Base-by-base conservation (phyloP, 495 filamentous ascomycete genomes). In the Poronia punctata region DNA sequence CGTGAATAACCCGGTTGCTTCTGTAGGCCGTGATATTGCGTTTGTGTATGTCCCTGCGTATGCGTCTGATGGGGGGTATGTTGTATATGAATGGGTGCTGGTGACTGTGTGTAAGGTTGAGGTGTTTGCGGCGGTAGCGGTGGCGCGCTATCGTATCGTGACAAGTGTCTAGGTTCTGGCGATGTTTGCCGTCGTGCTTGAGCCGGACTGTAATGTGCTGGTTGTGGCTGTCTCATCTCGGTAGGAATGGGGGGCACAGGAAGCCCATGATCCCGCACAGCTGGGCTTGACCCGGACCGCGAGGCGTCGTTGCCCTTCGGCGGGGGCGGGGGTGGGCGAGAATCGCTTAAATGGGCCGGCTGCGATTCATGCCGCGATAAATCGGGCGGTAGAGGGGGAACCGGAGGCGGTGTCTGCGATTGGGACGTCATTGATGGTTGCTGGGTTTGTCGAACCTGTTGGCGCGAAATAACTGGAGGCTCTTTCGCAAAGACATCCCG, bases 401-500 rank as follows among this genome's bases (percentile, higher is more conserved):
- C 60, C 22, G 83, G 80, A 14, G 80, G 84, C 17, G 84, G 80
- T 38, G 64, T 58, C 35, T 63, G 65, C 0, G 67, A 57, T 36
- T 71, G 67, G 26, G 66, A 56, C 14, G 62, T 53, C 27, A 62
- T 64, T 19, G 60, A 55, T 19, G 61, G 59, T 14, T 39, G 43
- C 24, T 40, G 45, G 5, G 38, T 14, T 21, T 65, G 52, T 26
- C 63, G 63, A 40, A 70, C 74, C 44, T 80, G 80, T 44, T 80
- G 77, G 39, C 76, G 83, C 37, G 86, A 75, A 41, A 86, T 76
- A 16, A 96, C 86, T 0, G 92, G 92, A 18, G 92, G 92, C 52
- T 98, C 92, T 60, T 92, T 92, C 15, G 88, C 81, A 56, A 98
- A 98, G 1, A 96, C 74, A 42, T 89, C 86, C 45, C 84, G 74